Percentiles rank a stretch among this genome's conserved stretches.
phyloP scores from a whole-genome alignment of 2,329 filamentous ascomycete species.

The Talaromyces sp. region DNA sequence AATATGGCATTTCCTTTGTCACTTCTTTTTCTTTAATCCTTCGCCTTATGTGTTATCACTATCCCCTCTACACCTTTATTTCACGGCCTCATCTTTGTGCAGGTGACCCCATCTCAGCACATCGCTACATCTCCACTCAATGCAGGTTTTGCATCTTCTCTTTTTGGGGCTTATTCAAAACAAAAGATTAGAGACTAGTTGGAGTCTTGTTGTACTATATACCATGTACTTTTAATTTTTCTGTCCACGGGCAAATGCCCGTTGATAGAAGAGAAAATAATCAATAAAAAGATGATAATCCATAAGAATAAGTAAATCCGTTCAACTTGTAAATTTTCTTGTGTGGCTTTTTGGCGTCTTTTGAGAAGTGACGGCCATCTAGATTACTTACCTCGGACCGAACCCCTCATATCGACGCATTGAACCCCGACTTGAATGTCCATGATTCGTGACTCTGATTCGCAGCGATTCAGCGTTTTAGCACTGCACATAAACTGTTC shows the following conservation, averaged over 20 bases:
- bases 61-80: not conserved
- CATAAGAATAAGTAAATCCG: not conserved
- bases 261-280: not conserved
- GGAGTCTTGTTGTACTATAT: constrained; percentile 1
- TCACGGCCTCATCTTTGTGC: not conserved
- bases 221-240: constrained; percentile 4
- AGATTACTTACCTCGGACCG: not conserved
- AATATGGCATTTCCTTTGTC: constrained; percentile 10
- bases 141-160: constrained; percentile 3
- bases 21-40: not conserved
- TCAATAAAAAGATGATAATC: not conserved
- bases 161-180: constrained; percentile 3
- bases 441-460: not conserved
- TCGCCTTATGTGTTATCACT: not conserved
- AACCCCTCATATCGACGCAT: not conserved
- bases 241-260: not conserved
- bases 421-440: not conserved
- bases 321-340: not conserved
- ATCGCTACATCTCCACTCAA: constrained; percentile 10
- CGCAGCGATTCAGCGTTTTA: not conserved
- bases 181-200: constrained; percentile 2
- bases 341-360: not conserved
- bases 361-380: no score
- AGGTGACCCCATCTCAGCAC: not conserved
- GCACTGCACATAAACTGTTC: not conserved